Evolutionary conservation across 208 protist genomes (phyloP).

Genomic region (Leishmania lainsoni): DNA sequence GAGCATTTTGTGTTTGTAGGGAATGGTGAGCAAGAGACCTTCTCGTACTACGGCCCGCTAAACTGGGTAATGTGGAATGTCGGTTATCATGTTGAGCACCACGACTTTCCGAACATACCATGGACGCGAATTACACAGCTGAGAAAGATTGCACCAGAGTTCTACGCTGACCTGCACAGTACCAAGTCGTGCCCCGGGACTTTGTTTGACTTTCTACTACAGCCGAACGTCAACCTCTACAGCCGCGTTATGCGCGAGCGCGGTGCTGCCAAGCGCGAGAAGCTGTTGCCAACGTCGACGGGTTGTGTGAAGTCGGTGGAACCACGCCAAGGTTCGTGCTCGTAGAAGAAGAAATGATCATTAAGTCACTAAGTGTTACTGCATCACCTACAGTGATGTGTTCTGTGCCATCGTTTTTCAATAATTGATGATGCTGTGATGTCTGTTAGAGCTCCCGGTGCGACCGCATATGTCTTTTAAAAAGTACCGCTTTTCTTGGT

Average conservation of each 20-base stretch:
- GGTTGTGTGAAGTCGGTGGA: slow-evolving; percentile 42
- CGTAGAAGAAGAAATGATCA: slow-evolving; percentile 32
- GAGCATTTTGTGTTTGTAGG: slow-evolving; percentile 93
- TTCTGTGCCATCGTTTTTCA: not conserved
- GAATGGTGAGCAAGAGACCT: slow-evolving; percentile 92
- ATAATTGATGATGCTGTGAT: not conserved
- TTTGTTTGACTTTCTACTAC: slow-evolving; percentile 84
- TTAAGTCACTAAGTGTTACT: not conserved
- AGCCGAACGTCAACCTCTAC: slow-evolving; percentile 64
- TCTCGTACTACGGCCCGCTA: slow-evolving; percentile 95
- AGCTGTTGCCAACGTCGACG: slow-evolving; percentile 48
- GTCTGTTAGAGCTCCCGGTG: not conserved
- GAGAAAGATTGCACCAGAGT: slow-evolving; percentile 91
- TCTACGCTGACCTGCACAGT: slow-evolving; percentile 85
- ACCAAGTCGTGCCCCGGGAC: slow-evolving; percentile 82
- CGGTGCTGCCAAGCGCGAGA: slow-evolving; percentile 47
- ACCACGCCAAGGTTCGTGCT: slow-evolving; percentile 51
- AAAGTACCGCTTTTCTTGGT: not conserved
- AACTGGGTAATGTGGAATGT: slow-evolving; percentile 94
- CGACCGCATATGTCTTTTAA: not conserved
- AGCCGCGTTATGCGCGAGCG: slow-evolving; percentile 81
- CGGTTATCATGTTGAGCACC: slow-evolving; percentile 97
- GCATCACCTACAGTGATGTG: not conserved
- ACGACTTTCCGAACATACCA: slow-evolving; percentile 97
- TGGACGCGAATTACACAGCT: slow-evolving; percentile 87